Evolutionary conservation across 176 grass and related monocot species (phyloP).

Genomic region (Canna indica): DNA sequence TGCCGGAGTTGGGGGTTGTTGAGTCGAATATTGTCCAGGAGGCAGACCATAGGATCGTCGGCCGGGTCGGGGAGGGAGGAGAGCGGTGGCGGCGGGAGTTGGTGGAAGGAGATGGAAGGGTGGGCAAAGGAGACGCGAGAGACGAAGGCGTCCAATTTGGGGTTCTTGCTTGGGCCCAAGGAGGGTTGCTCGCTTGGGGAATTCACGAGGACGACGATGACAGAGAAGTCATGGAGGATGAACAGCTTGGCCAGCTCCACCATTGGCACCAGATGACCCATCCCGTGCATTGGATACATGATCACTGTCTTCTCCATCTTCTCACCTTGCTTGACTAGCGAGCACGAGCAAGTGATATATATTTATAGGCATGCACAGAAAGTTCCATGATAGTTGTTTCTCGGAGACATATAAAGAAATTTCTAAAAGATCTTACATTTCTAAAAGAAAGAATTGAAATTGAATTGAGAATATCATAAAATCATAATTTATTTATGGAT

Average conservation of each 20-base stretch:
- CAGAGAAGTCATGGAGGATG: background rate
- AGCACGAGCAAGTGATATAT: too few relatives aligned
- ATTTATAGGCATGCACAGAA: too few relatives aligned
- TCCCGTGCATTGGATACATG: conserved; percentile 6
- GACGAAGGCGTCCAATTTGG: background rate
- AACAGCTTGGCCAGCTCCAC: conserved; percentile 16
- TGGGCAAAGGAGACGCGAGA: background rate
- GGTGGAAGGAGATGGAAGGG: conserved; percentile 7
- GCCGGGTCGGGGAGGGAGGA: background rate
- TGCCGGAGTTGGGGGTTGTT: background rate
- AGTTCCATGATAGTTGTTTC: too few relatives aligned
- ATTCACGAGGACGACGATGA: conserved; percentile 1
- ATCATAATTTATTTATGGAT: too few relatives aligned
- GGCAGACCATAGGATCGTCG: background rate
- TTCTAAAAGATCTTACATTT: too few relatives aligned
- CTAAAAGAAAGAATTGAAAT: too few relatives aligned
- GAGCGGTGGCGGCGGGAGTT: background rate
- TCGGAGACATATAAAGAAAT: too few relatives aligned
- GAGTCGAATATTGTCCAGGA: background rate
- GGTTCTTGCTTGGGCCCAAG: background rate
- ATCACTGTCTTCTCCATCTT: conserved; percentile 6
- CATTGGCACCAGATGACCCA: conserved; percentile 18
- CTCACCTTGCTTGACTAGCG: too few relatives aligned
- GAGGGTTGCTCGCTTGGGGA: too few relatives aligned
- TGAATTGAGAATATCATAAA: too few relatives aligned